Base-by-base conservation (phyloP, 108 stramenopile genomes). In the Pseudonitzschia multistriata region DNA sequence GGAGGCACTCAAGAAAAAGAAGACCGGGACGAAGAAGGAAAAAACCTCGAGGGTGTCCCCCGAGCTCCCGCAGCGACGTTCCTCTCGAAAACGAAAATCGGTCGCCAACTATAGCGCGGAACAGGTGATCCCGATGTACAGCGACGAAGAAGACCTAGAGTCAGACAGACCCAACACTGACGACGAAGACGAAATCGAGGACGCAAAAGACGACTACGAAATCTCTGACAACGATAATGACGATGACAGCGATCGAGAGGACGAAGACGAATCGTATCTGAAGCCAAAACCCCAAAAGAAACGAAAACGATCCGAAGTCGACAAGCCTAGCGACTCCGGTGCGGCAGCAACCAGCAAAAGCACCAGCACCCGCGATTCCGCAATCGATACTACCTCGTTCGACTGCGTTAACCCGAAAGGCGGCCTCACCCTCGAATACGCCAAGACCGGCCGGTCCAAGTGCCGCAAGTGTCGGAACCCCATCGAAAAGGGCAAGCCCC, bases 51-150 rank as follows among this genome's bases (percentile, higher is more conserved):
- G 30, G 28, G 30, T 57, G 14, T 11, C 34, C 19, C 33, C 31
- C 31, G 33, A 59, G 21, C 34, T 59, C 29, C 57, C 57, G 31
- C 57, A 59, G 34, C 57, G 57, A 30, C 34, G 31, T 35, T 59
- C 57, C 33, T 35, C 57, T 17, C 31, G 57, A 59, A 59, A 59
- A 14, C 31, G 57, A 5, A 59, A 59, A 59, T 14, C 57, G 6
- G 57, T 59, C n/a, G 34, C 29, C 11, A 33, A 35, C 35, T 59
- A 59, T 30, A 33, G 28, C 34, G 57, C 33, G 11, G 57, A 59
- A 59, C 57, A 36, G 35, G 57, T 59, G 0, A 59, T 59, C 35
- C 31, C 57, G 19, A 59, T 35, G 15, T 10, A 59, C 0, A 29
- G 29, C 29, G 57, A 59, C 22, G 57, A 59, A 7, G 57, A 35